A percentile compares a stretch with the other conserved stretches of the same genome.
phyloP scores from a whole-genome alignment of 768 basidiomycete genomes.

The Mycena metata region DNA sequence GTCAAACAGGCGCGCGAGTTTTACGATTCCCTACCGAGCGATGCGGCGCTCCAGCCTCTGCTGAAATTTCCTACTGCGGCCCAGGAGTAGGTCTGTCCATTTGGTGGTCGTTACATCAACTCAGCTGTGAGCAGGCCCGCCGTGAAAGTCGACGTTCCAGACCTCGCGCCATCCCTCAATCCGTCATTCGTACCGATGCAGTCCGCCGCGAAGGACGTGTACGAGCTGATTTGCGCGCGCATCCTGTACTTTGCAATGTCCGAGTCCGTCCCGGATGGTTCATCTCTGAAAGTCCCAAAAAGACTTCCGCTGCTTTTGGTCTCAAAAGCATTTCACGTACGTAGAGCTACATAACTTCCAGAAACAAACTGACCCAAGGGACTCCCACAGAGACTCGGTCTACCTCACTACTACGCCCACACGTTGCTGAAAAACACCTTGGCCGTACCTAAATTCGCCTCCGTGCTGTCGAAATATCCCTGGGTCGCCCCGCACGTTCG shows the following conservation, averaged over 20 bases:
- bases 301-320: conserved; percentile 9
- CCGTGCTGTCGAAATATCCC: not conserved
- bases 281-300: not conserved
- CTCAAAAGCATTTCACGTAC: conserved; percentile 13
- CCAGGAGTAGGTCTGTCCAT: not conserved
- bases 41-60: not conserved
- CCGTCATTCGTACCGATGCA: conserved; percentile 18
- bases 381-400: conserved; percentile 6
- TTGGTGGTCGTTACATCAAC: not conserved
- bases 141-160: not conserved
- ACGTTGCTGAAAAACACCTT: not conserved
- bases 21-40: not conserved
- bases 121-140: not conserved
- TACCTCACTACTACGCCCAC: conserved; percentile 9
- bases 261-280: no score
- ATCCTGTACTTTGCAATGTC: conserved; percentile 28
- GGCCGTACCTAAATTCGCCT: not conserved
- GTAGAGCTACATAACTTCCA: not conserved
- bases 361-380: no score
- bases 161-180: conserved; percentile 11
- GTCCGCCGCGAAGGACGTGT: not conserved
- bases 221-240: conserved; percentile 12
- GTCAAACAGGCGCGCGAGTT: not conserved
- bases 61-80: not conserved
- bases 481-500: conserved; percentile 4